These are phyloP conservation scores for Cryptosporidium sp. DNA, from an alignment of 169 alveolate species.

Conservation along the genomic window DNA sequence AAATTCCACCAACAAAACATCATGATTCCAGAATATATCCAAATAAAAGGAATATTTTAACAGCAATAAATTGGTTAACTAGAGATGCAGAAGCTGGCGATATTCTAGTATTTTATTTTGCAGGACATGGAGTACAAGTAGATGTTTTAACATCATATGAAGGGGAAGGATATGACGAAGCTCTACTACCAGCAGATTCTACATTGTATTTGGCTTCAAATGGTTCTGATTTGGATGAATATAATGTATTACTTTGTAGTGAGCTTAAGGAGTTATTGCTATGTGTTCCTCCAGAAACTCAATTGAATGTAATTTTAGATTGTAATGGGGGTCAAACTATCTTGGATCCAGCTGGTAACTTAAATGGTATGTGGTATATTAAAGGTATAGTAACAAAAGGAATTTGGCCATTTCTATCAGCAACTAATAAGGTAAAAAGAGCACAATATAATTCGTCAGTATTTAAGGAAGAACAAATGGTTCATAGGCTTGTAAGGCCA, in stretches of 20 bases:
- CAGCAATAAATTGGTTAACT: conserved; percentile 88
- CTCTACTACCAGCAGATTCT: conserved; percentile 89
- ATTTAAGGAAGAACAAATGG: conserved; percentile 84
- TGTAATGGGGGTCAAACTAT: conserved; percentile 90
- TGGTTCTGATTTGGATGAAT: conserved; percentile 79
- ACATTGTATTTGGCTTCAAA: conserved; percentile 68
- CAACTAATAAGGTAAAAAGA: conserved; percentile 88
- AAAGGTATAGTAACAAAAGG: conserved; percentile 91
- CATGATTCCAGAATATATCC: conserved; percentile 81
- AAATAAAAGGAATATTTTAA: conserved; percentile 85
- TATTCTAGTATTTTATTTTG: conserved; percentile 87
- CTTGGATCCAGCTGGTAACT: conserved; percentile 88
- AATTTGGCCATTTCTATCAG: conserved; percentile 89
- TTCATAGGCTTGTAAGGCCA: conserved; percentile 85
- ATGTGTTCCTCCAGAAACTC: conserved; percentile 77
- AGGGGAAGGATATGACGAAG: conserved; percentile 94
- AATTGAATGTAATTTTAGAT: conserved; percentile 87
- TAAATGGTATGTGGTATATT: conserved; percentile 82
- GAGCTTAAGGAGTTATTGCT: conserved; percentile 83
- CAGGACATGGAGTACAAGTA: conserved; percentile 91
- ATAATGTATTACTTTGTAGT: conserved; percentile 84
- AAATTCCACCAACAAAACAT: conserved; percentile 77
- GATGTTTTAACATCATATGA: conserved; percentile 92
- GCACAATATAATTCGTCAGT: conserved; percentile 85
- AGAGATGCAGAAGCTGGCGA: conserved; percentile 84